These are phyloP conservation scores for Xylariales sp. DNA, from an alignment of 2,329 filamentous ascomycete genomes.

Conservation along the genomic window DNA sequence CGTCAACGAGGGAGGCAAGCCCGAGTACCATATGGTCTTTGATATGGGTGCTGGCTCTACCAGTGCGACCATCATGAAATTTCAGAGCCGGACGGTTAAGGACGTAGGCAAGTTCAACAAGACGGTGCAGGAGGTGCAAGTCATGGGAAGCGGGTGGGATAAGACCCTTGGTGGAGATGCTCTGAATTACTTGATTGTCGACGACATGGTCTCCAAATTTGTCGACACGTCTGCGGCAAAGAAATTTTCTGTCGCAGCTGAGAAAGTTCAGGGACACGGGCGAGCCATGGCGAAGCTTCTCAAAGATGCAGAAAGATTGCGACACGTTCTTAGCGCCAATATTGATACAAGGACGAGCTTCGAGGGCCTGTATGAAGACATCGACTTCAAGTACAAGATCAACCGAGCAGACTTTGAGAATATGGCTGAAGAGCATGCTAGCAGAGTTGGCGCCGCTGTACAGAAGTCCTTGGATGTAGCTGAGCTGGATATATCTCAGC, in stretches of 20 bases:
- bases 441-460: conserved; percentile 65
- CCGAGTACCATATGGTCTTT: conserved; percentile 89
- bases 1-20: conserved; percentile 74
- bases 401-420: conserved; percentile 75
- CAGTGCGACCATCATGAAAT: conserved; percentile 82
- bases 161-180: conserved; percentile 83
- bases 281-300: conserved; percentile 84
- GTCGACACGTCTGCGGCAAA: conserved; percentile 64
- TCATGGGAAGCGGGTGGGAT: conserved; percentile 85
- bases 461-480: conserved; percentile 70
- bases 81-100: conserved; percentile 86
- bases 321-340: conserved; percentile 92
- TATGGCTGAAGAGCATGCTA: conserved; percentile 62
- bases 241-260: conserved; percentile 56
- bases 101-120: conserved; percentile 93
- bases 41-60: conserved; percentile 97
- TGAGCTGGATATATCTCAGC: conserved; percentile 65
- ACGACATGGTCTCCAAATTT: conserved; percentile 83
- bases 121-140: conserved; percentile 91
- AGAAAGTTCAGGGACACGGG: conserved; percentile 68
- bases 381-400: conserved; percentile 92
- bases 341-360: conserved; percentile 74
- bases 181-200: conserved; percentile 80
- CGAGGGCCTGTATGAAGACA: conserved; percentile 84
- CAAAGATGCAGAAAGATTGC: conserved; percentile 83